phyloP scores from a whole-genome alignment of 169 alveolate genomes.

The Perkinsus marinus region DNA sequence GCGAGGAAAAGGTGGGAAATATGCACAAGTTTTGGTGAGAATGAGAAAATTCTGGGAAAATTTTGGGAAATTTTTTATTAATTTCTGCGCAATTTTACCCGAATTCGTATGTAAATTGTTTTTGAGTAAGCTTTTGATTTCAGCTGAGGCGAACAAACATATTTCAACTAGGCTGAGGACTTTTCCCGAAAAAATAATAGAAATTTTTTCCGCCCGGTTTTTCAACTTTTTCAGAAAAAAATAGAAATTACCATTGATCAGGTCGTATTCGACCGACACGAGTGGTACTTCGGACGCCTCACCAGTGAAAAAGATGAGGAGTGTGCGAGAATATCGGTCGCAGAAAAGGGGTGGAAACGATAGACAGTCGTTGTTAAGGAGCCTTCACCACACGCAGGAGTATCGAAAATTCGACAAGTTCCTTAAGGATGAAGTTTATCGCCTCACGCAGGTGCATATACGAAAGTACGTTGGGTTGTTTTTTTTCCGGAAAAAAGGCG shows the following conservation, averaged over 20 bases:
- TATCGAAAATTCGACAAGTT: background rate
- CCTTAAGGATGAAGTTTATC: background rate
- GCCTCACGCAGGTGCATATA: background rate
- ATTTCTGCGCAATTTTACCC: no score
- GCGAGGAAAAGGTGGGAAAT: background rate
- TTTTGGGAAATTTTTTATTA: no score
- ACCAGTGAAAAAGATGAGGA: background rate
- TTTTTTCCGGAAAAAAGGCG: no score
- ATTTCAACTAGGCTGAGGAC: no score
- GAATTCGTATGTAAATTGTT: no score
- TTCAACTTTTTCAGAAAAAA: no score
- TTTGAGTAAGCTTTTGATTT: no score
- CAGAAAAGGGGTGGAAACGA: background rate
- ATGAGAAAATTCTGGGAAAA: no score
- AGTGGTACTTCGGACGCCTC: background rate
- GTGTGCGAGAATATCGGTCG: background rate
- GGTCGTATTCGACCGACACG: background rate
- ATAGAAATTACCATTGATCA: background rate
- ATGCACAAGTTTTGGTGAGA: background rate
- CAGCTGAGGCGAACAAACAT: no score
- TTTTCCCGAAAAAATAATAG: no score
- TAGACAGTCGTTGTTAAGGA: background rate
- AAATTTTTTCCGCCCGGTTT: no score
- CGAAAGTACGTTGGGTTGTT: background rate
- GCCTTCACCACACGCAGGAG: background rate